A percentile compares a stretch with the other conserved stretches of the same genome.
Conservation (phyloP, 2,329 filamentous ascomycete genomes). For the Trichoderma polysporum region DNA sequence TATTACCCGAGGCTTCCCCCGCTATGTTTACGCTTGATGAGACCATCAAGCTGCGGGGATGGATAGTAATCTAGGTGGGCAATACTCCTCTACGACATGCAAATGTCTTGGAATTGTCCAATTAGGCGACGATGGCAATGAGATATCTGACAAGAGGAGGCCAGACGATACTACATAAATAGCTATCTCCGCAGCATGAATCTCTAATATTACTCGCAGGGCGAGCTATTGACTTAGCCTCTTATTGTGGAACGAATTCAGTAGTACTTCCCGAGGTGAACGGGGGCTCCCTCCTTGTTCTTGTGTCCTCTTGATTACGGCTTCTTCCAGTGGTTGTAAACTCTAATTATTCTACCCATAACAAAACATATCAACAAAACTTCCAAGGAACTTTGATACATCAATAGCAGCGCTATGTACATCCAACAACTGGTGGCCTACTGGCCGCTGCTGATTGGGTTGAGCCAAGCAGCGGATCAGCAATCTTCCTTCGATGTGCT, state of each 20-base stretch:
- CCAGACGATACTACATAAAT: conserved; percentile 3
- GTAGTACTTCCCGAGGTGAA: background rate
- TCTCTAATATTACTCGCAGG: background rate
- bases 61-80: background rate
- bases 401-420: background rate
- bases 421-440: conserved; percentile 16
- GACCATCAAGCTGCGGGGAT: background rate
- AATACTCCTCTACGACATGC: background rate
- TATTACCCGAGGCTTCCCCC: conserved; percentile 14
- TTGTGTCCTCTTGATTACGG: background rate
- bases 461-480: conserved; percentile 12
- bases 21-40: background rate
- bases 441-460: conserved; percentile 6
- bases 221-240: background rate
- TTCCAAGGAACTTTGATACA: background rate
- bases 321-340: background rate
- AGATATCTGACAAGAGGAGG: background rate
- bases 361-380: background rate
- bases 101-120: conserved; percentile 3
- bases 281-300: background rate
- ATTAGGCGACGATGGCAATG: background rate
- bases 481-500: conserved; percentile 20
- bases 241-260: background rate
- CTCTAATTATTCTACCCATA: background rate
- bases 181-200: conserved; percentile 1